Percentiles rank a stretch among this genome's conserved stretches.
Conservation (phyloP, 768 basidiomycete genomes). For the Clathrus columnatus region DNA sequence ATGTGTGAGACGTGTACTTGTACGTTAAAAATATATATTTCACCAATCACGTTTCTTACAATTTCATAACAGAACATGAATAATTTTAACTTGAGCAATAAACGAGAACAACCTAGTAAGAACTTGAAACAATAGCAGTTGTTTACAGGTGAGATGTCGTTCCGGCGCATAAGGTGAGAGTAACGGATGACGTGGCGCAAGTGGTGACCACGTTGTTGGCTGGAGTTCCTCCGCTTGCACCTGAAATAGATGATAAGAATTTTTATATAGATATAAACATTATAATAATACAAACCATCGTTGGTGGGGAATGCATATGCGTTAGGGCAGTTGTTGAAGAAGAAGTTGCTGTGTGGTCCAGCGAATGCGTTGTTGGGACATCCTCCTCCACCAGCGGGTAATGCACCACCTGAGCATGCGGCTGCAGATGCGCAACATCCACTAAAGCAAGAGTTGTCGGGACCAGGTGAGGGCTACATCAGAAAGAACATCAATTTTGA, state of each 20-base stretch:
- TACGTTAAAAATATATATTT: no score
- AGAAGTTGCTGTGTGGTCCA: neutral
- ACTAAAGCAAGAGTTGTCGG: conserved; percentile 3
- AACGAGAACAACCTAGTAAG: no score
- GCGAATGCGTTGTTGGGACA: neutral
- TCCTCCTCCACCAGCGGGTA: conserved; percentile 5
- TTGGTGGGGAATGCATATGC: conserved; percentile 5
- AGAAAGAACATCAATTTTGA: no score
- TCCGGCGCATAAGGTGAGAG: conserved; percentile 2
- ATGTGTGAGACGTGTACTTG: no score
- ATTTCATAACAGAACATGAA: no score
- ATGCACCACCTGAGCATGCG: neutral
- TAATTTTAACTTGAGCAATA: no score
- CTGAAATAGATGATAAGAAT: neutral
- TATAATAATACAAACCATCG: neutral
- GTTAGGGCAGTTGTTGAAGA: conserved; percentile 3
- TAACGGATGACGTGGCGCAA: neutral
- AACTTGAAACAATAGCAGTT: no score
- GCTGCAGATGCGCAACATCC: neutral
- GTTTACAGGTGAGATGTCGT: neutral
- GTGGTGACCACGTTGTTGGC: conserved; percentile 1
- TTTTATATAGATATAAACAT: neutral
- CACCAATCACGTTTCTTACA: no score
- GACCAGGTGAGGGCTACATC: neutral
- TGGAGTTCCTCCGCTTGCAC: neutral